These are phyloP conservation scores for Karstenula rhodostoma DNA, from an alignment of 2,329 filamentous ascomycete genomes.

Conservation along the genomic window DNA sequence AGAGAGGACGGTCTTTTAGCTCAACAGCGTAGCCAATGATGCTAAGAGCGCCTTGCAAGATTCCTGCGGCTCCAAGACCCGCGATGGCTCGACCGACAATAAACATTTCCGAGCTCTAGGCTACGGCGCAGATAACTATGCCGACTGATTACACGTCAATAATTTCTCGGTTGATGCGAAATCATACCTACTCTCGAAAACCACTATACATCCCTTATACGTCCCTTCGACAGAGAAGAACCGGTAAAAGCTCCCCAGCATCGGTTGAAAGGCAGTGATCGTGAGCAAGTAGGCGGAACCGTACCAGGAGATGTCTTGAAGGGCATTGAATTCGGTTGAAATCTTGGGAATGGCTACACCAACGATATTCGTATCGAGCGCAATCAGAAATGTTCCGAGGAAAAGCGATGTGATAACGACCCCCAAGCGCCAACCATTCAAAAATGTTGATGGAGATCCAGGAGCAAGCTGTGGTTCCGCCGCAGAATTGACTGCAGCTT, in stretches of 20 bases:
- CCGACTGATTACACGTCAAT: slow-evolving; percentile 47
- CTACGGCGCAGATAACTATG: slow-evolving; percentile 58
- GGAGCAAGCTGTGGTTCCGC: no score
- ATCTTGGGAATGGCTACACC: slow-evolving; percentile 51
- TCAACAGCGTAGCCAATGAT: slow-evolving; percentile 19
- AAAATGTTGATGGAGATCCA: no score
- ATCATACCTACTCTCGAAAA: slow-evolving; percentile 46
- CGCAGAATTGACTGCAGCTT: no score
- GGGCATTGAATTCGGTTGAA: slow-evolving; percentile 48
- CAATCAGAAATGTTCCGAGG: slow-evolving; percentile 25
- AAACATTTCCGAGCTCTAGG: slow-evolving; percentile 24
- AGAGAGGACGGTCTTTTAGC: slow-evolving; percentile 51
- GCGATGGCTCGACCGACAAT: slow-evolving; percentile 22
- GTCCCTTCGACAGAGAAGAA: slow-evolving; percentile 55
- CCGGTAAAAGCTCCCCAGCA: slow-evolving; percentile 51
- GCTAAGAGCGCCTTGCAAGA: slow-evolving; percentile 23
- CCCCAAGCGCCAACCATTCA: neutral
- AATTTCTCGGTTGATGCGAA: no score
- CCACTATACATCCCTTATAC: slow-evolving; percentile 51
- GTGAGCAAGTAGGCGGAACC: slow-evolving; percentile 37
- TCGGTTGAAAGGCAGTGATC: slow-evolving; percentile 37
- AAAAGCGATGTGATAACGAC: neutral
- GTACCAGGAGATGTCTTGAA: slow-evolving; percentile 52
- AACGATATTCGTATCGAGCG: slow-evolving; percentile 51
- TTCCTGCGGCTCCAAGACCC: slow-evolving; percentile 19